Conservation (phyloP, 441 rosid genomes). For the Populus trichocarpa region DNA sequence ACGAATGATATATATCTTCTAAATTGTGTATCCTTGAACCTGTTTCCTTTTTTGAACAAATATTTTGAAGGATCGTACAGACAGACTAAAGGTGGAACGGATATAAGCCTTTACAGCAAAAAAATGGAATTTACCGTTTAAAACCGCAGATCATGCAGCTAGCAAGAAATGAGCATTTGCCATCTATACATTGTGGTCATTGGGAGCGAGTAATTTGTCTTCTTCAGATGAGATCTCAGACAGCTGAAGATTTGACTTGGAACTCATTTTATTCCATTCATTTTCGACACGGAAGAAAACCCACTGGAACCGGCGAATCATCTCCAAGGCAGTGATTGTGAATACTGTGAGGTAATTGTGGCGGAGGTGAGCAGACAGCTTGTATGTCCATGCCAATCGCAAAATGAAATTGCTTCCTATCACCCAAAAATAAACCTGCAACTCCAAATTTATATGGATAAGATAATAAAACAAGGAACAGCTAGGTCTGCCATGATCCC, state of each 20-base stretch:
- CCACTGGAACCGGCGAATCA: conserved; percentile 91
- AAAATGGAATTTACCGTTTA: conserved; percentile 17
- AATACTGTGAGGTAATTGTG: conserved; percentile 82
- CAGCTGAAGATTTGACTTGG: conserved; percentile 46
- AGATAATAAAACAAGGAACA: background rate
- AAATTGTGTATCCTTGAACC: background rate
- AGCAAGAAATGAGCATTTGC: background rate
- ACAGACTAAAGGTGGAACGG: background rate
- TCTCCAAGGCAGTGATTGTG: conserved; percentile 69
- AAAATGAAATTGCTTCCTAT: conserved; percentile 81
- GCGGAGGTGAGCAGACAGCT: conserved; percentile 91
- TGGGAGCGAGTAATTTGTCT: conserved; percentile 50
- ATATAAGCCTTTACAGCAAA: background rate
- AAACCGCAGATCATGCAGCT: background rate
- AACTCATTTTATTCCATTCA: conserved; percentile 76
- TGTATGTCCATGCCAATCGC: conserved; percentile 95
- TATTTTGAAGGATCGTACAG: background rate
- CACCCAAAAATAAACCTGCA: conserved; percentile 87
- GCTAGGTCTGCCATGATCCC: background rate
- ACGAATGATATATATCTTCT: background rate
- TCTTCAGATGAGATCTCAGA: conserved; percentile 43
- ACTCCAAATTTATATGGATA: background rate
- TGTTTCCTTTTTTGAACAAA: conserved; percentile 17
- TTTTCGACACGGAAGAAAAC: conserved; percentile 79
- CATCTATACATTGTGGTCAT: conserved; percentile 44